phyloP scores from a whole-genome alignment of 2,329 filamentous ascomycete species.

The Trichophyton simii region DNA sequence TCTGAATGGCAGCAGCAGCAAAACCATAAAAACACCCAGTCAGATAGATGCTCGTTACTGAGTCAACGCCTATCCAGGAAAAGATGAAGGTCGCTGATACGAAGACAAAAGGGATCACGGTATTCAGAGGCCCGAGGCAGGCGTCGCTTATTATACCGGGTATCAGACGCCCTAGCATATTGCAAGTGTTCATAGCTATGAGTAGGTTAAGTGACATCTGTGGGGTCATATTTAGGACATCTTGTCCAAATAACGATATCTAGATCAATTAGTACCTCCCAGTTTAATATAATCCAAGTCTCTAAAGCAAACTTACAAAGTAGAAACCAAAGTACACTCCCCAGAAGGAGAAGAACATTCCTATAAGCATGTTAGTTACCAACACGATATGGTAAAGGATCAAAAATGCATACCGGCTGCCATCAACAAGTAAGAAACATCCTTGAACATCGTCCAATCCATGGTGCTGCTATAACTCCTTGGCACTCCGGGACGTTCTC shows the following conservation, averaged over 20 bases:
- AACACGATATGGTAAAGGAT: not conserved
- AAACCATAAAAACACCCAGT: conserved; percentile 25
- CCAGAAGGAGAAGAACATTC: conserved; percentile 21
- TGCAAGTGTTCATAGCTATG: conserved; percentile 21
- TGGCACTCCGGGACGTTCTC: conserved; percentile 3
- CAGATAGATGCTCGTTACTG: conserved; percentile 14
- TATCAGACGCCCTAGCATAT: conserved; percentile 22
- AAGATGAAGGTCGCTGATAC: conserved; percentile 39
- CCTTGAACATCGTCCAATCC: conserved; percentile 12
- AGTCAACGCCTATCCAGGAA: conserved; percentile 36
- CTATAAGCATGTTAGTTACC: not conserved
- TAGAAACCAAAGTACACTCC: conserved; percentile 24
- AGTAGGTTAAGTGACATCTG: conserved; percentile 19
- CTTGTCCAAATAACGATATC: conserved; percentile 20
- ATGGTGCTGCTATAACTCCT: not conserved
- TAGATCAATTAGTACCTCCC: conserved; percentile 5
- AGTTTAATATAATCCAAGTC: not conserved
- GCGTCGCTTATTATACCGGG: conserved; percentile 20
- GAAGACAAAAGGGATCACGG: conserved; percentile 27
- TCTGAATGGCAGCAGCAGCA: conserved; percentile 21
- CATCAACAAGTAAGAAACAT: conserved; percentile 16
- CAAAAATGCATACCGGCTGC: conserved; percentile 12
- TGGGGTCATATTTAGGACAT: conserved; percentile 17
- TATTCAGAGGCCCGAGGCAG: conserved; percentile 24
- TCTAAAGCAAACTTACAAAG: conserved; percentile 12